Evolutionary conservation across 768 basidiomycete species (phyloP).

Genomic region (Boletus fagicola): DNA sequence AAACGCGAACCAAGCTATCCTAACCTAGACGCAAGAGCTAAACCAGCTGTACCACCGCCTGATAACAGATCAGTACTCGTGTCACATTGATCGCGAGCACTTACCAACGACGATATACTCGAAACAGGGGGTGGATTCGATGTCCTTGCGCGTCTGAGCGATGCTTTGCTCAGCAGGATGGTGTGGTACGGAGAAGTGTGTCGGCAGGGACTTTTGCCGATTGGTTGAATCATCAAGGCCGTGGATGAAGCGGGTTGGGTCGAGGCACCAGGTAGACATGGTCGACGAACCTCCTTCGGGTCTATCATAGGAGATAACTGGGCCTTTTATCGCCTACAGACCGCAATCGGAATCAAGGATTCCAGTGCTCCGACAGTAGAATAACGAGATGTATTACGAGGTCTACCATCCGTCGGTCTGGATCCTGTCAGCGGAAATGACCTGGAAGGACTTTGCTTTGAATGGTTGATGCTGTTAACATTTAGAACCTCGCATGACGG

Average conservation of each 20-base stretch:
- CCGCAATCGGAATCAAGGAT: not conserved
- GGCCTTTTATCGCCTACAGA: not conserved
- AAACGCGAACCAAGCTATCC: not conserved
- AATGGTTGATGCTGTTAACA: not conserved
- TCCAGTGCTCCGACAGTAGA: not conserved
- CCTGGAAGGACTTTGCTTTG: not conserved
- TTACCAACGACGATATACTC: slow-evolving; percentile 16
- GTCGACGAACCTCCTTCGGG: not conserved
- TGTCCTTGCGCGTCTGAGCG: not conserved
- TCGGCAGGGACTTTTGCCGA: not conserved
- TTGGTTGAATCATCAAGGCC: not conserved
- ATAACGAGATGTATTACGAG: not conserved
- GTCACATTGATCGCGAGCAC: not conserved
- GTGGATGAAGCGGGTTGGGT: not conserved
- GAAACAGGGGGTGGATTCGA: slow-evolving; percentile 1
- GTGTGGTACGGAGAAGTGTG: not conserved
- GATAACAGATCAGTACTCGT: not conserved
- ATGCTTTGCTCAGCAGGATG: not conserved
- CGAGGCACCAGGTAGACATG: slow-evolving; percentile 1
- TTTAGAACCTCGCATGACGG: not conserved
- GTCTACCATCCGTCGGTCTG: too few species aligned
- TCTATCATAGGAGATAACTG: not conserved
- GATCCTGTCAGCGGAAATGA: not conserved
- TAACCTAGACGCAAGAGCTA: slow-evolving; percentile 17
- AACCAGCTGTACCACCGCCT: slow-evolving; percentile 21